Evolutionary conservation across 78 protist species (phyloP).

Genomic region (Speleostelium caveatum): DNA sequence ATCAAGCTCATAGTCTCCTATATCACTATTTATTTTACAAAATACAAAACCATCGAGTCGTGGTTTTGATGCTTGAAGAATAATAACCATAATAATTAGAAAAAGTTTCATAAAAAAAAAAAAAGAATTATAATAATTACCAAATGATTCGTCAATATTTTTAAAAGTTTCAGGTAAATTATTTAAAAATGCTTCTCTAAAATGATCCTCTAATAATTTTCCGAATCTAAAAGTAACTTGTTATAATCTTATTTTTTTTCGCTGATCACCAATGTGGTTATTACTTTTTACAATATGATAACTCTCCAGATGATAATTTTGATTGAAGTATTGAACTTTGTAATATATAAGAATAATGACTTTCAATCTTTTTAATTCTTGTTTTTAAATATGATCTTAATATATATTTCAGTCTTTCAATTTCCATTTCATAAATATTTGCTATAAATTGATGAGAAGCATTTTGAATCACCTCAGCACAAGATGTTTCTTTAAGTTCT

Average conservation of each 20-base stretch:
- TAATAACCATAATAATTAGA: too few species aligned
- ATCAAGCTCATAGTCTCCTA: slow-evolving; percentile 30
- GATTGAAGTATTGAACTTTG: too few species aligned
- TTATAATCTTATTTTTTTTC: too few species aligned
- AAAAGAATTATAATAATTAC: too few species aligned
- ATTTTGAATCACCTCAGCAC: neutral
- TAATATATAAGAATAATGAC: slow-evolving; percentile 19
- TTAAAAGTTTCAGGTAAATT: neutral
- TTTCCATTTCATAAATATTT: slow-evolving; percentile 71
- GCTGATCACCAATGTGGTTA: too few species aligned
- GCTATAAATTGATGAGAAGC: slow-evolving; percentile 37
- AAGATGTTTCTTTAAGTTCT: slow-evolving; percentile 13
- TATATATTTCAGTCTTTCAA: slow-evolving; percentile 62
- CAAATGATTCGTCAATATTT: neutral
- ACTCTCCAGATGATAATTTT: slow-evolving; percentile 24
- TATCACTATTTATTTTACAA: slow-evolving; percentile 34
- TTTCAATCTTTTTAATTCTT: slow-evolving; percentile 56
- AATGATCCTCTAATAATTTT: slow-evolving; percentile 32
- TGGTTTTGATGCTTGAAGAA: slow-evolving; percentile 21
- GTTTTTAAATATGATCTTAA: slow-evolving; percentile 38
- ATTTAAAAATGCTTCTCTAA: slow-evolving; percentile 37
- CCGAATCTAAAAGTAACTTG: neutral
- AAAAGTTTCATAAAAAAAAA: too few species aligned
- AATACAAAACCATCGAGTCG: slow-evolving; percentile 11
- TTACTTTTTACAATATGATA: slow-evolving; percentile 17